Evolutionary conservation across 2,329 filamentous ascomycete species (phyloP).

Genomic region (Aspergillus aculeatinus): DNA sequence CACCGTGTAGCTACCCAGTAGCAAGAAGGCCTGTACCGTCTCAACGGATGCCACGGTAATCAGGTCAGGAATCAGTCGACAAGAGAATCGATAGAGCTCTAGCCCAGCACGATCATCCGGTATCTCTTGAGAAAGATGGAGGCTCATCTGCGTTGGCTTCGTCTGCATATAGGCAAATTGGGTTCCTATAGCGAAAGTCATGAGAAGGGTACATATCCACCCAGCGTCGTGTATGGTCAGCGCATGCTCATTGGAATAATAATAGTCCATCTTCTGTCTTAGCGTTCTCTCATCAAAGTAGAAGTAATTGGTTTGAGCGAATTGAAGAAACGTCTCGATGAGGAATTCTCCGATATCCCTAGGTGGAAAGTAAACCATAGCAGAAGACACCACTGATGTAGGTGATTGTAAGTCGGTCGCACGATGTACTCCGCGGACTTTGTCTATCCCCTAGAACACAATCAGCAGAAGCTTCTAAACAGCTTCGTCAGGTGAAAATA

Average conservation of each 20-base stretch:
- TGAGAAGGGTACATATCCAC: too few species aligned
- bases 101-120: constrained; percentile 51
- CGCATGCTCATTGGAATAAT: constrained; percentile 13
- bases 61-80: constrained; percentile 53
- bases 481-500: too few species aligned
- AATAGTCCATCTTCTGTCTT: constrained; percentile 26
- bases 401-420: constrained; percentile 32
- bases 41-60: constrained; percentile 54
- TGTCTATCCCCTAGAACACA: constrained; percentile 17
- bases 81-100: constrained; percentile 53
- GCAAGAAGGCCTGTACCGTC: constrained; percentile 53
- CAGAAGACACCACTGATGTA: constrained; percentile 25
- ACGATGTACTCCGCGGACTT: constrained; percentile 31
- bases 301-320: constrained; percentile 35
- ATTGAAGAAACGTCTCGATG: constrained; percentile 33
- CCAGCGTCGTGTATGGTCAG: too few species aligned
- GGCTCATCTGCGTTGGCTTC: constrained; percentile 16
- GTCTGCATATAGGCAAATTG: constrained; percentile 38
- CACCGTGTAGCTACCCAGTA: constrained; percentile 34
- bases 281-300: constrained; percentile 35
- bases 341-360: constrained; percentile 35
- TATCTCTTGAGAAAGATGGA: too few species aligned
- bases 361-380: constrained; percentile 31
- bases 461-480: neutral
- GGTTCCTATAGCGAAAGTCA: constrained; percentile 33